Evolutionary conservation across 2,329 filamentous ascomycete species (phyloP).

Genomic region (Fusarium domesticum): DNA sequence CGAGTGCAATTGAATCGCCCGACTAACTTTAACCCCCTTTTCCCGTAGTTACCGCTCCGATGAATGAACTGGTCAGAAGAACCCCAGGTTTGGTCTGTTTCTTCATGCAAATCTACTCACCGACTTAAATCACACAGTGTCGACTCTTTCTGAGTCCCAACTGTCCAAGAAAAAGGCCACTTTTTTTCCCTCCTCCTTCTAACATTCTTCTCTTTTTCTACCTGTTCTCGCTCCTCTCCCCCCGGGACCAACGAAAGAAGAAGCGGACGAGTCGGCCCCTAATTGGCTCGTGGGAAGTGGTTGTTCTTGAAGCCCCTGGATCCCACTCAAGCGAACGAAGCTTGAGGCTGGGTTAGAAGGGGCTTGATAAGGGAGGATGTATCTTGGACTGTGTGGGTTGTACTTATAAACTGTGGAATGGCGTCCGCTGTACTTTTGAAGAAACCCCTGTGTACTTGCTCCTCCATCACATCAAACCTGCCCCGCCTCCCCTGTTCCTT

Average conservation of each 20-base stretch:
- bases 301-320: conserved; percentile 23
- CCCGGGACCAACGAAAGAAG: background rate
- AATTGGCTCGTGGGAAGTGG: conserved; percentile 23
- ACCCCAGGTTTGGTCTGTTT: too few relatives aligned
- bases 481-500: conserved; percentile 25
- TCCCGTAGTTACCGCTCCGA: too few relatives aligned
- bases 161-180: background rate
- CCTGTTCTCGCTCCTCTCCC: conserved; percentile 14
- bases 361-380: conserved; percentile 15
- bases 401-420: conserved; percentile 1
- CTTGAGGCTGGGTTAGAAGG: conserved; percentile 16
- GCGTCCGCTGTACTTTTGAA: conserved; percentile 5
- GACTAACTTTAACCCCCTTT: too few relatives aligned
- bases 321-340: conserved; percentile 22
- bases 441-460: conserved; percentile 14
- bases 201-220: conserved; percentile 15
- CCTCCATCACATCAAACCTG: conserved; percentile 14
- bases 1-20: too few relatives aligned
- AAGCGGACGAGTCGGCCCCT: conserved; percentile 28
- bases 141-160: background rate
- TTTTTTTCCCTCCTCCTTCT: conserved; percentile 1
- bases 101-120: background rate
- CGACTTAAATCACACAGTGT: background rate
- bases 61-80: too few relatives aligned
- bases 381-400: conserved; percentile 3